These are phyloP conservation scores for Calonectria pteridis DNA, from an alignment of 2,329 filamentous ascomycete genomes.

Conservation along the genomic window DNA sequence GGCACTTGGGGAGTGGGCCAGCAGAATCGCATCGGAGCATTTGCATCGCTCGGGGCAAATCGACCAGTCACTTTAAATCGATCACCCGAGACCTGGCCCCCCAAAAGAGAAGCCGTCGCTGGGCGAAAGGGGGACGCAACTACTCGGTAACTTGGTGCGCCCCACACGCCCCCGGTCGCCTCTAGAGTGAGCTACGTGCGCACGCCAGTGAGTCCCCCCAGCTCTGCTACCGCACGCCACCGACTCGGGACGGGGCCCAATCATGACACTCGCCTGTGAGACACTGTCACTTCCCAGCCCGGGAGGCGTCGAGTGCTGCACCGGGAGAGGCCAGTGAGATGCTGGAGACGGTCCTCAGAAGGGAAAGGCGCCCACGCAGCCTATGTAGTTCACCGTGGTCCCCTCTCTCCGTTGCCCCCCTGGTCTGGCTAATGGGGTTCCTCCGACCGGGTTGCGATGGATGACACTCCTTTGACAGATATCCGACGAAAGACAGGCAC, in stretches of 20 bases:
- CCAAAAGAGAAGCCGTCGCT: not conserved
- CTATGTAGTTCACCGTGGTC: not conserved
- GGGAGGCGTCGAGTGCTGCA: not conserved
- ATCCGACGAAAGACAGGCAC: not conserved
- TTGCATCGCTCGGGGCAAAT: slow-evolving; percentile 15
- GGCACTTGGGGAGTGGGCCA: not conserved
- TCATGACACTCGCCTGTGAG: not conserved
- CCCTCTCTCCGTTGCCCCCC: not conserved
- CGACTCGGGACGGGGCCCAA: not conserved
- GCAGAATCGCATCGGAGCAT: slow-evolving; percentile 24
- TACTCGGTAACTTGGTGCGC: not conserved
- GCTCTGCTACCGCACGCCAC: slow-evolving; percentile 1
- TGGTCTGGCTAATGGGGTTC: not conserved
- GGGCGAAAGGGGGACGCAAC: slow-evolving; percentile 3
- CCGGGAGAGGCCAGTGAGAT: not conserved
- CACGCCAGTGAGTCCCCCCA: not conserved
- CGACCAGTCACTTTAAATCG: slow-evolving; percentile 23
- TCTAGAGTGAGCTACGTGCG: not conserved
- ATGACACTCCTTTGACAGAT: slow-evolving; percentile 2
- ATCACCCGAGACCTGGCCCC: slow-evolving; percentile 18
- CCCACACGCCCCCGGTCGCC: not conserved
- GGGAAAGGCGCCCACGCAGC: not conserved
- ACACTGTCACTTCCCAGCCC: not conserved
- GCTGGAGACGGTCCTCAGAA: not conserved
- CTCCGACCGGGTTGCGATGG: not conserved